Conservation (phyloP, 2,329 filamentous ascomycete species). For the Microsporum canis region DNA sequence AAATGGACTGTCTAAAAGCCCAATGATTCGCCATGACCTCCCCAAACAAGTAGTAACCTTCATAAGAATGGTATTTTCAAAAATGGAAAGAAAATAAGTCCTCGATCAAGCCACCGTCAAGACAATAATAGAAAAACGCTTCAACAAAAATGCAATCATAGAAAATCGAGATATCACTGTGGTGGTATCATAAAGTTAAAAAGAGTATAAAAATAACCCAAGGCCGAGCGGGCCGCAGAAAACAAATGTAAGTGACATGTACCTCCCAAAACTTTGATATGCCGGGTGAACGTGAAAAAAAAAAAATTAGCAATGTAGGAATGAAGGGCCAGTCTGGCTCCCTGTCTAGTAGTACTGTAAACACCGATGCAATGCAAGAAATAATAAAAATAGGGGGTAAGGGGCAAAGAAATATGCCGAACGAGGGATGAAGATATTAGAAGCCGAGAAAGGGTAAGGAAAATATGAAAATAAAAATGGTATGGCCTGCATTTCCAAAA, state of each 20-base stretch:
- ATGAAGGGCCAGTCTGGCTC: background rate
- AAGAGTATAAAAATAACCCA: background rate
- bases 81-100: background rate
- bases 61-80: background rate
- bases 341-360: slow-evolving; percentile 1
- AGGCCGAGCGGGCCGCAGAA: background rate
- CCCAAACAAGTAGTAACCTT: background rate
- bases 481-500: background rate
- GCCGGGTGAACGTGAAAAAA: background rate
- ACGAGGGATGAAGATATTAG: background rate
- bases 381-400: background rate
- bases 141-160: background rate
- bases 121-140: background rate
- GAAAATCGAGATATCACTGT: background rate
- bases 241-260: background rate
- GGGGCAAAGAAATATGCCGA: background rate
- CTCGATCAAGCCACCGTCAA: background rate
- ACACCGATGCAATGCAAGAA: background rate
- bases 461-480: background rate
- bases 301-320: background rate
- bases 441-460: background rate
- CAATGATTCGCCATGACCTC: background rate
- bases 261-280: background rate
- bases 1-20: background rate
- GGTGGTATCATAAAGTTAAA: background rate